Conservation (phyloP, 2,329 filamentous ascomycete species). For the Neofusicoccum laricinum region DNA sequence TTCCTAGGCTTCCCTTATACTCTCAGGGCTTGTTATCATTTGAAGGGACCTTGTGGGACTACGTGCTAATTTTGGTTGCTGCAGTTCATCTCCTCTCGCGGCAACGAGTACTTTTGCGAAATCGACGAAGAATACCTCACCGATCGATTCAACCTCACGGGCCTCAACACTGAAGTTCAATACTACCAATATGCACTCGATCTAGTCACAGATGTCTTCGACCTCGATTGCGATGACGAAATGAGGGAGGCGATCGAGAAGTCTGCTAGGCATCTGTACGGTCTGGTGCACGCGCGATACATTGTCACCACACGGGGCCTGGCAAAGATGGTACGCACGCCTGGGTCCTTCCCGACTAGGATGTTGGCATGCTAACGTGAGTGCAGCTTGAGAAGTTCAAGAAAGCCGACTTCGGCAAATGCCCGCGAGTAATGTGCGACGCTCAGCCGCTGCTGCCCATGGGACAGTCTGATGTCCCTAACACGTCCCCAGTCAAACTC, state of each 20-base stretch:
- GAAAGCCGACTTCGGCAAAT: constrained; percentile 96
- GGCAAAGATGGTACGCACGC: constrained; percentile 79
- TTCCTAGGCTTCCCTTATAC: not conserved
- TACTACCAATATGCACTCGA: constrained; percentile 99
- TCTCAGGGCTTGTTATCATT: not conserved
- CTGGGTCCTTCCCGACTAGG: not conserved
- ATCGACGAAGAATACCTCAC: constrained; percentile 99
- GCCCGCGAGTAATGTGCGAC: constrained; percentile 91
- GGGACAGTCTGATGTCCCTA: constrained; percentile 86
- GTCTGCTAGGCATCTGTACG: constrained; percentile 91
- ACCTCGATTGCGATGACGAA: constrained; percentile 97
- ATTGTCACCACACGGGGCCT: constrained; percentile 93
- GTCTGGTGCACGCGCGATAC: constrained; percentile 91
- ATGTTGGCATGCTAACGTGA: not conserved
- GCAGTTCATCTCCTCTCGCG: constrained; percentile 97
- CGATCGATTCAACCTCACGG: constrained; percentile 96
- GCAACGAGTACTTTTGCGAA: constrained; percentile 99
- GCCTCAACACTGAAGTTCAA: constrained; percentile 93
- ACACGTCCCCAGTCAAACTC: constrained; percentile 87
- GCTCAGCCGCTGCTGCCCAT: constrained; percentile 91
- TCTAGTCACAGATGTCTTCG: constrained; percentile 96
- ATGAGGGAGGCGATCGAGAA: constrained; percentile 98
- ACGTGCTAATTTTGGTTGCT: not conserved
- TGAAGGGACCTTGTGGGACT: not conserved
- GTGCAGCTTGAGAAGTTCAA: constrained; percentile 95